phyloP scores from a whole-genome alignment of 1,139 yeast species.

The Candida sojae region DNA sequence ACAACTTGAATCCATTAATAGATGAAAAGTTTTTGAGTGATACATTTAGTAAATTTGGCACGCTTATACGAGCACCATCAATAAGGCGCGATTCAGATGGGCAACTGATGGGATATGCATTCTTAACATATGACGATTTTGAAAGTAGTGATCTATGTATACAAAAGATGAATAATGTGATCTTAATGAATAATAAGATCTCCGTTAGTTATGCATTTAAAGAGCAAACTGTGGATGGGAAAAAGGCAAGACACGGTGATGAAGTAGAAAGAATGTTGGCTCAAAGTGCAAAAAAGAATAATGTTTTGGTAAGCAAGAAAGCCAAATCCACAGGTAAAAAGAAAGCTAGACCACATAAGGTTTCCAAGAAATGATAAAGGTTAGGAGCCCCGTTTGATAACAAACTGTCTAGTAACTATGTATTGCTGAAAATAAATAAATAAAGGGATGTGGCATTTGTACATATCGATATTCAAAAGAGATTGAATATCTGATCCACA shows the following conservation, averaged over 20 bases:
- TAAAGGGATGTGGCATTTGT: not conserved
- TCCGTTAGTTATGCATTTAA: constrained; percentile 73
- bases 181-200: constrained; percentile 67
- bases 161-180: constrained; percentile 65
- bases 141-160: constrained; percentile 75
- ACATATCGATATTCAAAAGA: not conserved
- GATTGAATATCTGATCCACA: not conserved
- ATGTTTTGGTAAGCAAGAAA: constrained; percentile 14
- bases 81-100: constrained; percentile 56
- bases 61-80: constrained; percentile 51
- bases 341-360: not conserved
- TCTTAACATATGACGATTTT: constrained; percentile 60
- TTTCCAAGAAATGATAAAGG: not conserved
- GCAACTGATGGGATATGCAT: constrained; percentile 64
- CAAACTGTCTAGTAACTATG: not conserved
- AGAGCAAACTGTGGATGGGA: constrained; percentile 40
- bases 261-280: constrained; percentile 74
- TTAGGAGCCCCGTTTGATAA: not conserved
- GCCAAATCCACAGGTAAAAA: constrained; percentile 1
- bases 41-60: constrained; percentile 74
- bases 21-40: constrained; percentile 60
- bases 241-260: constrained; percentile 72
- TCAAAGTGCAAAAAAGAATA: constrained; percentile 56
- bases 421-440: too few species aligned
- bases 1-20: constrained; percentile 68